Evolutionary conservation across 495 filamentous ascomycete genomes (phyloP), one percentile per base, ranked within the genome.

Genomic region (Penicillium arizonense): DNA sequence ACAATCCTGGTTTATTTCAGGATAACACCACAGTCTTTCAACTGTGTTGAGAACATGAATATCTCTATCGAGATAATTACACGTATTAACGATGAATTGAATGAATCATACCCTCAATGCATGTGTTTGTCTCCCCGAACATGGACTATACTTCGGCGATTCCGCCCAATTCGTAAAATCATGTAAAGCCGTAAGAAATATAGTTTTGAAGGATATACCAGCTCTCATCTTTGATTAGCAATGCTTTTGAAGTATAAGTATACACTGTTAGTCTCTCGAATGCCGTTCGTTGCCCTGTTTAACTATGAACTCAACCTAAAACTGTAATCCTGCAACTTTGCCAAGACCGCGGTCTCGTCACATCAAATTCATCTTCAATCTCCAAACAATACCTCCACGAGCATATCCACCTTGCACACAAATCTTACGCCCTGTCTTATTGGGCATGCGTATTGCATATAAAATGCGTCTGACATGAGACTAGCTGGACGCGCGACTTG

Each of bases 201-300:
- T 10, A 30, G 28, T 0, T 8, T 30, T 30, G 7, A 7, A 30
- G 39, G 37, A 16, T 33, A 43, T 7, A 14, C 4, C 26, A 36
- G 47, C 23, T n/a, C n/a, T 32, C 36, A 33, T 21, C 2, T 12
- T 12, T 14, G 16, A 50, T 18, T 18, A 1, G 18, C 18, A 18
- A 18, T 18, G 18, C 18, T 18, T 18, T 18, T 18, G 18, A 18
- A 9, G 9, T 10, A 6, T 8, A 30, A 26, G 4, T 37, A n/a
- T 24, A 51, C 16, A 28, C 21, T 9, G 16, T 34, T 28, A n/a
- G 43, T 4, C 30, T 9, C 38, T 10, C 7, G 42, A 51, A 63
- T 68, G 35, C 56, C 37, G 42, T 41, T 49, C 57, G 73, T 77
- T 77, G 74, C 74, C 68, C 60, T 54, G 69, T 50, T 63, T 53